Base-by-base conservation (phyloP, 1,139 yeast species). In the Saccharomycopsis hybrid region DNA sequence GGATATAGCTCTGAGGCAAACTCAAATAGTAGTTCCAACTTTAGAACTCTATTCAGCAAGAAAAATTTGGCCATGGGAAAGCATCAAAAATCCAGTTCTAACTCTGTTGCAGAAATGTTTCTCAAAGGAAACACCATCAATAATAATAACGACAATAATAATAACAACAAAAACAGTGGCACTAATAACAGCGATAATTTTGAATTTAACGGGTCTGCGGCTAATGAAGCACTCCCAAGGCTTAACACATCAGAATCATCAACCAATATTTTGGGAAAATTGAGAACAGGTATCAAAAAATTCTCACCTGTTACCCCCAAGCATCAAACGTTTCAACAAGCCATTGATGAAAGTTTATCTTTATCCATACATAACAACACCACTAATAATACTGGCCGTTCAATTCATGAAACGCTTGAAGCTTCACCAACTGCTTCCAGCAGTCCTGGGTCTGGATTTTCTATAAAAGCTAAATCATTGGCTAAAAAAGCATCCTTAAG, bases 401-500 rank as follows among this genome's bases (percentile, higher is more conserved):
- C n/a, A n/a, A n/a, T n/a, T n/a, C n/a, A n/a, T n/a, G n/a, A n/a
- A n/a, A n/a, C n/a, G n/a, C n/a, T n/a, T n/a, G n/a, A n/a, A n/a
- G n/a, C n/a, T n/a, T n/a, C n/a, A n/a, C n/a, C n/a, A n/a, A n/a
- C n/a, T n/a, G n/a, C n/a, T n/a, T n/a, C n/a, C n/a, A n/a, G n/a
- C n/a, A n/a, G n/a, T n/a, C n/a, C n/a, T n/a, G n/a, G n/a, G n/a
- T n/a, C n/a, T n/a, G n/a, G n/a, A n/a, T n/a, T n/a, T n/a, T n/a
- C n/a, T n/a, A n/a, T n/a, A n/a, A n/a, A n/a, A n/a, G 45, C 52
- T 8, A 44, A 42, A 31, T 7, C 39, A 8, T 44, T 52, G 30
- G 55, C 41, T 18, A 49, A 50, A 24, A 52, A 52, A 36, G 51
- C 53, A 5, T 50, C 55, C 4, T 32, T 37, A 5, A 18, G 44